These are phyloP conservation scores for Pythium volutum DNA, from an alignment of 352 stramenopile genomes.

Conservation along the genomic window DNA sequence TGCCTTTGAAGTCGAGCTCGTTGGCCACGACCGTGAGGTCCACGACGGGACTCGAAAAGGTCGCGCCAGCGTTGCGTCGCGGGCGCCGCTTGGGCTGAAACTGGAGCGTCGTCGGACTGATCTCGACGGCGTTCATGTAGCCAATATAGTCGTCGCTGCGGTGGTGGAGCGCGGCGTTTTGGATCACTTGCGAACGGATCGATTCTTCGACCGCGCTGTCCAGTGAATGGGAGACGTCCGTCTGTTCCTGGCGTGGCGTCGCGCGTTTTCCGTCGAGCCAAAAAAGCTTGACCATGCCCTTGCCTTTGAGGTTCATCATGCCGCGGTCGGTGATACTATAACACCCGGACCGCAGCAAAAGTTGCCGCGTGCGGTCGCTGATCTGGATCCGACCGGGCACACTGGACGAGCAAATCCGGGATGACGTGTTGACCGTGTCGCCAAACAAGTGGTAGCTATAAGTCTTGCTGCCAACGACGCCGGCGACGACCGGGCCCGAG, in stretches of 20 bases:
- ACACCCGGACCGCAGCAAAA: slow-evolving; percentile 40
- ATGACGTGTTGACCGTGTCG: slow-evolving; percentile 82
- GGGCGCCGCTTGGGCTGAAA: slow-evolving; percentile 40
- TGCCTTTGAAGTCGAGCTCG: slow-evolving; percentile 32
- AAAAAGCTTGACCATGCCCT: slow-evolving; percentile 63
- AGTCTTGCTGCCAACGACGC: slow-evolving; percentile 77
- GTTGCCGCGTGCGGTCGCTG: slow-evolving; percentile 48
- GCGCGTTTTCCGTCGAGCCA: slow-evolving; percentile 62
- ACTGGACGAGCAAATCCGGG: slow-evolving; percentile 72
- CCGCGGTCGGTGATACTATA: slow-evolving; percentile 62
- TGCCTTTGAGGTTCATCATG: slow-evolving; percentile 70
- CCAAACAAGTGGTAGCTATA: slow-evolving; percentile 87
- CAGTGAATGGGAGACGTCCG: slow-evolving; percentile 33
- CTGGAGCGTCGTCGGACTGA: slow-evolving; percentile 40
- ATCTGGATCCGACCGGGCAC: slow-evolving; percentile 66
- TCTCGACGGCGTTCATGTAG: slow-evolving; percentile 63
- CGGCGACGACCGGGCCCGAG: slow-evolving; percentile 70
- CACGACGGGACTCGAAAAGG: slow-evolving; percentile 10
- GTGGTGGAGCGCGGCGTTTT: slow-evolving; percentile 38
- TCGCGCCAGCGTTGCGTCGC: not conserved
- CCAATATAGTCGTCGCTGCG: slow-evolving; percentile 56
- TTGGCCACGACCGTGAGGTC: not conserved
- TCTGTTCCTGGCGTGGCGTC: slow-evolving; percentile 21
- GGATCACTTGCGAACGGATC: slow-evolving; percentile 36
- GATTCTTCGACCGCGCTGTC: slow-evolving; percentile 50